These are phyloP conservation scores for Cucumis melo DNA, from an alignment of 306 rosid genomes.

Conservation along the genomic window DNA sequence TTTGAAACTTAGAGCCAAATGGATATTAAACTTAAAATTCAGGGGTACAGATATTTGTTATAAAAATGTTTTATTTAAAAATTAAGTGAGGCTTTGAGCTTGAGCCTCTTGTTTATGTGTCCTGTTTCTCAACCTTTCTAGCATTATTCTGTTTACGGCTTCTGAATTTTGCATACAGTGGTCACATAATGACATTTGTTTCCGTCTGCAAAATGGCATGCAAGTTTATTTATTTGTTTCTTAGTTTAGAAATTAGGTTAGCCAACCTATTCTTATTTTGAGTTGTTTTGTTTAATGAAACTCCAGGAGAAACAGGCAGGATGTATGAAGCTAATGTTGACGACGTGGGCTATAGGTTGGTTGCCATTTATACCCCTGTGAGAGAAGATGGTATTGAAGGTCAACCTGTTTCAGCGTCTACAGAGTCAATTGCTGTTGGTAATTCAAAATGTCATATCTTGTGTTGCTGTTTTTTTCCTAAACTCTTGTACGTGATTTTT, in stretches of 20 bases:
- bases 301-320: slow-evolving; percentile 79
- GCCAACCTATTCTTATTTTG: not conserved
- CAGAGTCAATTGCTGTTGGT: slow-evolving; percentile 95
- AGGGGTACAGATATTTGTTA: not conserved
- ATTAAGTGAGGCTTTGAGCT: not conserved
- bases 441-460: slow-evolving; percentile 4
- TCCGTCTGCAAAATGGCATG: not conserved
- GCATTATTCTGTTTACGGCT: not conserved
- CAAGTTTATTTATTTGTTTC: not conserved
- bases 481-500: not conserved
- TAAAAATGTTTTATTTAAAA: not conserved
- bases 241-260: not conserved
- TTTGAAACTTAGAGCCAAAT: too few relatives aligned
- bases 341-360: slow-evolving; percentile 91
- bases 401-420: slow-evolving; percentile 76
- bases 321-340: slow-evolving; percentile 97
- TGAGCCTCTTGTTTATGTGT: not conserved
- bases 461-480: not conserved
- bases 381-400: slow-evolving; percentile 98
- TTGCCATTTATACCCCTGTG: slow-evolving; percentile 83
- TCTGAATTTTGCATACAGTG: not conserved
- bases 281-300: slow-evolving; percentile 2
- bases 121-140: not conserved
- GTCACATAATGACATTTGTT: not conserved
- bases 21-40: too few relatives aligned